phyloP scores from a whole-genome alignment of 768 basidiomycete species.

The Lactifluus piperatus region DNA sequence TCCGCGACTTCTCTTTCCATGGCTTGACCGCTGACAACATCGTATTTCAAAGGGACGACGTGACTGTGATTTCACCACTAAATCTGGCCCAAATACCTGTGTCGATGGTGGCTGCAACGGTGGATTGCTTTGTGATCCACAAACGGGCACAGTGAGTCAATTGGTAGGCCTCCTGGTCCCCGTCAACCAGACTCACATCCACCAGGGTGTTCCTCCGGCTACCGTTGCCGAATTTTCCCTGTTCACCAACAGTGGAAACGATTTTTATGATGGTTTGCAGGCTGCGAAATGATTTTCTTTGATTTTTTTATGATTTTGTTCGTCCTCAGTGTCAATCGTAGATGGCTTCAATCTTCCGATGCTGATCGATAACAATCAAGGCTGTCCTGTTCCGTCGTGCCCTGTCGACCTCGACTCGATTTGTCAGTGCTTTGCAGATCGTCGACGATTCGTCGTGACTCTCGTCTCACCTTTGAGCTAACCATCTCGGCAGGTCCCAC shows the following conservation, averaged over 20 bases:
- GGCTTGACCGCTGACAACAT: neutral
- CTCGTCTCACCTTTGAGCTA: neutral
- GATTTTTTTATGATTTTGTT: conserved; percentile 13
- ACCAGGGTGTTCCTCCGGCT: conserved; percentile 29
- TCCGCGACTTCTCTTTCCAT: neutral
- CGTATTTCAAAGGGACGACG: conserved; percentile 28
- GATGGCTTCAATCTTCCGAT: conserved; percentile 31
- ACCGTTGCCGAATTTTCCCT: conserved; percentile 33
- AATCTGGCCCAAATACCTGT: conserved; percentile 23
- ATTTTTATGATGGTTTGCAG: conserved; percentile 28
- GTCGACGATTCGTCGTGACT: neutral
- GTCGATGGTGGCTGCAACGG: conserved; percentile 35
- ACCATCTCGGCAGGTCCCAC: conserved; percentile 25
- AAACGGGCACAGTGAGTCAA: conserved; percentile 30
- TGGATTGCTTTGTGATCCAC: conserved; percentile 30
- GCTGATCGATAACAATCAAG: conserved; percentile 27
- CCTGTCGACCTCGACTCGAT: conserved; percentile 31
- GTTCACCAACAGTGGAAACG: conserved; percentile 20
- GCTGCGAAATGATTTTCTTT: neutral
- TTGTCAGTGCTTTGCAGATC: conserved; percentile 18
- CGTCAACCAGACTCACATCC: neutral
- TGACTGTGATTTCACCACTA: conserved; percentile 30
- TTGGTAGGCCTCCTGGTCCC: neutral
- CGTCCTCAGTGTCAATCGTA: conserved; percentile 24
- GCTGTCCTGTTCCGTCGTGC: conserved; percentile 30